Evolutionary conservation across 192 early-diverging fungal genomes (phyloP).

Genomic region (Thoreauomyces humboldtii): DNA sequence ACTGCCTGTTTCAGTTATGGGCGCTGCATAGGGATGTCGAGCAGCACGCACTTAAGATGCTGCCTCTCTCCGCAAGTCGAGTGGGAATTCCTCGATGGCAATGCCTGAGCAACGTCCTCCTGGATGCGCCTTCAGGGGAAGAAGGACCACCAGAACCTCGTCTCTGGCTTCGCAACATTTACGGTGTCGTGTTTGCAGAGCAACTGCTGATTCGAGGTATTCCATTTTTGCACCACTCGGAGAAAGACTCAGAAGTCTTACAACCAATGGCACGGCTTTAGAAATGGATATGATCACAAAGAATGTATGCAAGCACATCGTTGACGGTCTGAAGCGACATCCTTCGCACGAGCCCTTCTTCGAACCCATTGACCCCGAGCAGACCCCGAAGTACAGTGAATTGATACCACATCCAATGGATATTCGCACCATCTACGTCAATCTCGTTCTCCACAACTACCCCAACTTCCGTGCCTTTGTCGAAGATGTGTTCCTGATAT

Average conservation of each 20-base stretch:
- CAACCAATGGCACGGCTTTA: no score
- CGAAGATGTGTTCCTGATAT: conserved; percentile 15
- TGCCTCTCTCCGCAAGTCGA: neutral
- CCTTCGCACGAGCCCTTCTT: conserved; percentile 21
- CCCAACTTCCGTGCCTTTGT: neutral
- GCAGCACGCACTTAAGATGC: neutral
- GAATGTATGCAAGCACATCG: conserved; percentile 26
- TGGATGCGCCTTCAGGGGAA: neutral
- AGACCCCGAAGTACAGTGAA: neutral
- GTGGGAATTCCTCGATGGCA: neutral
- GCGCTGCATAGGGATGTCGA: neutral
- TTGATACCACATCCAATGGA: conserved; percentile 13
- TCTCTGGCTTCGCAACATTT: conserved; percentile 4
- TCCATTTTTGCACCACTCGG: no score
- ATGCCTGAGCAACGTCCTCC: neutral
- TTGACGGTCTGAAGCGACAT: conserved; percentile 16
- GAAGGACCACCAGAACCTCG: neutral
- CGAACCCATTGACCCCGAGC: conserved; percentile 8
- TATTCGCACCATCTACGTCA: conserved; percentile 6
- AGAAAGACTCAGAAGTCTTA: no score
- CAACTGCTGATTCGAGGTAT: neutral
- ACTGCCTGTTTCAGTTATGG: no score
- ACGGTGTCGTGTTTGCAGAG: neutral
- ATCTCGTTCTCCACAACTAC: conserved; percentile 18
- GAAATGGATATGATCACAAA: conserved; percentile 6